Evolutionary conservation across 1,284 basidiomycete genomes (phyloP).

Genomic region (Nidula niveotomentosa): DNA sequence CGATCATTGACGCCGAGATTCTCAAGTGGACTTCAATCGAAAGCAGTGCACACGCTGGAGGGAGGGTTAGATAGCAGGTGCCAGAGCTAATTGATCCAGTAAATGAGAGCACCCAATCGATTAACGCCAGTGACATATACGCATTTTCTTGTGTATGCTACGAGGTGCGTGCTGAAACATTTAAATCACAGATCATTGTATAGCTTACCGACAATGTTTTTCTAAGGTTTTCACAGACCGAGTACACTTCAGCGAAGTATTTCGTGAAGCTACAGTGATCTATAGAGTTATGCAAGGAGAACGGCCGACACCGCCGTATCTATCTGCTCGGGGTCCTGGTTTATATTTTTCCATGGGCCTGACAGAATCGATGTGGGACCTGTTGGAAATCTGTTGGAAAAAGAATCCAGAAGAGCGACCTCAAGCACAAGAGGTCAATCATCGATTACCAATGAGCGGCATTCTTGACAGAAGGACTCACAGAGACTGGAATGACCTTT

Average conservation of each 20-base stretch:
- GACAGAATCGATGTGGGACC: not conserved
- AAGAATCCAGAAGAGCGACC: not conserved
- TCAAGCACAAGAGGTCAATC: too few relatives aligned
- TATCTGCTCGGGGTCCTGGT: not conserved
- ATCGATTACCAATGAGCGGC: too few relatives aligned
- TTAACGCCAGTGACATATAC: conserved; percentile 20
- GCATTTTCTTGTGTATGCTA: conserved; percentile 24
- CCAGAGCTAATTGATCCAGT: conserved; percentile 17
- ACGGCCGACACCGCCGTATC: not conserved
- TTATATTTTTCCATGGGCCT: not conserved
- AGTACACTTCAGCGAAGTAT: conserved; percentile 7
- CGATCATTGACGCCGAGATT: conserved; percentile 13
- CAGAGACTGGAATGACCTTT: too few relatives aligned
- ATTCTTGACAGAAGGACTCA: too few relatives aligned
- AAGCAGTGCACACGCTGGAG: conserved; percentile 11
- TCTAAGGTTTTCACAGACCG: conserved; percentile 10
- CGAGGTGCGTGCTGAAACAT: conserved; percentile 11
- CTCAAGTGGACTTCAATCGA: conserved; percentile 11
- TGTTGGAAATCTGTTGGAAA: not conserved
- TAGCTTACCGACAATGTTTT: not conserved
- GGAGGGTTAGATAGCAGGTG: conserved; percentile 19
- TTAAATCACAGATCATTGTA: too few relatives aligned
- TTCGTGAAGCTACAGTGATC: not conserved
- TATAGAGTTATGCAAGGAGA: conserved; percentile 1
- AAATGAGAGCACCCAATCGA: conserved; percentile 8